Evolutionary conservation across 345 rosid genomes (phyloP).

Genomic region (Raphanus raphanistrum): DNA sequence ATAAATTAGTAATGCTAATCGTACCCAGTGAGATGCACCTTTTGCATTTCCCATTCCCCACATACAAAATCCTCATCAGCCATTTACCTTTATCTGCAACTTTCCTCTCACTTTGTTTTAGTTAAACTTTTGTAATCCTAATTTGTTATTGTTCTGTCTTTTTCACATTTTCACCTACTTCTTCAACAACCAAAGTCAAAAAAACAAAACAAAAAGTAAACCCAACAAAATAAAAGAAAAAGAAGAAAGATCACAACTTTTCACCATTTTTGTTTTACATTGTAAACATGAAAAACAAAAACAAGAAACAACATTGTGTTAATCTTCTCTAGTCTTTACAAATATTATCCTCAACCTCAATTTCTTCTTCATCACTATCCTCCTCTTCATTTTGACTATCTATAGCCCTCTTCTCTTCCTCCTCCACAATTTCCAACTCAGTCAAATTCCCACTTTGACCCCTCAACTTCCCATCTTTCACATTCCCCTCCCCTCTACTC

Average conservation of each 20-base stretch:
- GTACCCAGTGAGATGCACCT: constrained; percentile 18
- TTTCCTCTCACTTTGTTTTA: not conserved
- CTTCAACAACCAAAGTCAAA: constrained; percentile 8
- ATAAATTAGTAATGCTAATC: constrained; percentile 2
- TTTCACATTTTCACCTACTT: constrained; percentile 7
- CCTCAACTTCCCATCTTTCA: constrained; percentile 38
- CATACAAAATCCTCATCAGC: constrained; percentile 26
- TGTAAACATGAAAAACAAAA: not conserved
- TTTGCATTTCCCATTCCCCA: constrained; percentile 39
- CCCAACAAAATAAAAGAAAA: not conserved
- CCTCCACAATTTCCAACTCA: constrained; percentile 51
- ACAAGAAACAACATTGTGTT: not conserved
- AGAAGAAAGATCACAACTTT: constrained; percentile 4
- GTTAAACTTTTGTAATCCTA: constrained; percentile 2
- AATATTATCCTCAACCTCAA: constrained; percentile 40
- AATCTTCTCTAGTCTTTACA: constrained; percentile 41
- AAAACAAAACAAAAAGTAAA: not conserved
- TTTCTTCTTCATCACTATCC: constrained; percentile 33
- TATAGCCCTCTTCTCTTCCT: constrained; percentile 84
- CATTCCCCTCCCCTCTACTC: constrained; percentile 47
- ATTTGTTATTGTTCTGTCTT: not conserved
- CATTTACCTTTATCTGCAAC: not conserved
- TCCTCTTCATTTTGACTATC: constrained; percentile 55
- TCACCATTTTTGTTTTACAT: constrained; percentile 15
- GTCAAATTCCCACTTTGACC: constrained; percentile 33